Evolutionary conservation across 202 grass and related monocot species (phyloP), one percentile per base, ranked within the genome.

Genomic region (Tripidium arundinaceum): DNA sequence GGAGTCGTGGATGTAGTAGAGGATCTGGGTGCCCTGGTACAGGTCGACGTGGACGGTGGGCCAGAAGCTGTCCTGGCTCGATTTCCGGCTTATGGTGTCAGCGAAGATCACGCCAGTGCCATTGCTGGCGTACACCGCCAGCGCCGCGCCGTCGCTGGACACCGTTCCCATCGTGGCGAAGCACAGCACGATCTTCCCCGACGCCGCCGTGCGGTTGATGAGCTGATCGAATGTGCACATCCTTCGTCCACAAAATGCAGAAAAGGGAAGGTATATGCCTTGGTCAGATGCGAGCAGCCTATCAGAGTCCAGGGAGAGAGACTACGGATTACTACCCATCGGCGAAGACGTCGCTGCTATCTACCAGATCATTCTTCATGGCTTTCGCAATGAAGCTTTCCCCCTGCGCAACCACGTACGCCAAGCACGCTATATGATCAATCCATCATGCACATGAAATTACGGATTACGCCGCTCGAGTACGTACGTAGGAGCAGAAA

Each of bases 61-160:
- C 43, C 84, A 75, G 84, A 91, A 79, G 76, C 82, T 91, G 54
- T 94, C 95, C 75, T 94, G 90, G 50, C 60, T 79, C 61, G 62
- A 75, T 24, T 57, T 86, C 75, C 77, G 80, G 46, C 86, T 81
- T 14, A 86, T 62, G 49, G 74, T 80, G 57, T 99, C 88, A 6
- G 81, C 88, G 83, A 93, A 95, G 83, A 99, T 95, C 80, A 99
- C 75, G 83, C 85, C 96, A 25, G 83, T 76, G 79, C 88, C 96
- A 0, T 79, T 86, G 76, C 59, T 75, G 24, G 55, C 63, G 22
- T 81, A 85, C 31, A 98, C 86, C 5, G 92, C 90, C 42, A 90
- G 76, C 18, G 88, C 92, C 54, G 88, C 96, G 2, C 2, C 22
- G 26, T 65, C 81, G 83, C 92, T 88, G 4, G 92, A 92, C n/a